A percentile compares a stretch with the other conserved stretches of the same genome.
Evolutionary conservation across 2,329 filamentous ascomycete species (phyloP).

Genomic region (Penicillium sp.): DNA sequence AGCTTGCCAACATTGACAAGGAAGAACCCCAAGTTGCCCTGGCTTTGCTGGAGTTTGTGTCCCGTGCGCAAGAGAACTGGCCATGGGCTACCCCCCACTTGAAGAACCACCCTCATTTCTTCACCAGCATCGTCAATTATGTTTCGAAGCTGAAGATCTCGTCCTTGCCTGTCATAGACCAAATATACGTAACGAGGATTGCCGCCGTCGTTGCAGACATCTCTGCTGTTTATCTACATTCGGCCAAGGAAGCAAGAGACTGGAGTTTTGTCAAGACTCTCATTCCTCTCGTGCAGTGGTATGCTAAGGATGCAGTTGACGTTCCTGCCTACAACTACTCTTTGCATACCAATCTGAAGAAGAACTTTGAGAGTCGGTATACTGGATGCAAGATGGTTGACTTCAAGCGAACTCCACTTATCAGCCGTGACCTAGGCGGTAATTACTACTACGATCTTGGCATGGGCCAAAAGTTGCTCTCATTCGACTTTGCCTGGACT

Average conservation of each 20-base stretch:
- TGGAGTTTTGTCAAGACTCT: slow-evolving; percentile 70
- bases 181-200: slow-evolving; percentile 67
- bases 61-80: slow-evolving; percentile 90
- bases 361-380: slow-evolving; percentile 82
- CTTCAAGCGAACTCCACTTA: slow-evolving; percentile 76
- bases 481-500: slow-evolving; percentile 76
- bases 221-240: slow-evolving; percentile 87
- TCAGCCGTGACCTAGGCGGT: slow-evolving; percentile 67
- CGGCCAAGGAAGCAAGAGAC: slow-evolving; percentile 75
- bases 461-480: slow-evolving; percentile 74
- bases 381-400: slow-evolving; percentile 71
- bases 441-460: slow-evolving; percentile 84
- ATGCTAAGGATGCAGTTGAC: slow-evolving; percentile 74
- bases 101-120: slow-evolving; percentile 72
- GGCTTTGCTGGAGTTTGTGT: slow-evolving; percentile 82
- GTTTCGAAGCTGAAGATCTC: slow-evolving; percentile 63
- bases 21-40: slow-evolving; percentile 69
- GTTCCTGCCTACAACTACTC: slow-evolving; percentile 86
- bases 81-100: slow-evolving; percentile 87
- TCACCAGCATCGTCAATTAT: slow-evolving; percentile 72
- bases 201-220: slow-evolving; percentile 85
- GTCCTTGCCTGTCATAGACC: slow-evolving; percentile 50
- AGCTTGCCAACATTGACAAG: slow-evolving; percentile 67
- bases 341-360: slow-evolving; percentile 80
- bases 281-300: slow-evolving; percentile 76